phyloP scores from a whole-genome alignment of 768 basidiomycete genomes.

The Russula lepida region DNA sequence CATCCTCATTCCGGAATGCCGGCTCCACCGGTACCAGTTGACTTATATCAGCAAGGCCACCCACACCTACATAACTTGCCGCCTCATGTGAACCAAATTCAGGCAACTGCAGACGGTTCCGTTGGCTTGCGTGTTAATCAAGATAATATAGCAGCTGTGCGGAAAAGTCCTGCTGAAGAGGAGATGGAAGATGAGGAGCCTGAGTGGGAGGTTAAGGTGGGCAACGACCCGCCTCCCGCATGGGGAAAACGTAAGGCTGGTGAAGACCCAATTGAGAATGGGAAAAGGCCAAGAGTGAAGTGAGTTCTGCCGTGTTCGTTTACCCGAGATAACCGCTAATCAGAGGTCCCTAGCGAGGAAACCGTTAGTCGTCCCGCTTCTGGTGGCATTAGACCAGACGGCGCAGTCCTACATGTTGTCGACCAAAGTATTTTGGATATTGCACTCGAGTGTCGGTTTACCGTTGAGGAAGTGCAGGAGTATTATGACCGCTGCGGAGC shows the following conservation, averaged over 20 bases:
- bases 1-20: slow-evolving; percentile 10
- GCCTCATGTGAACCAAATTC: slow-evolving; percentile 10
- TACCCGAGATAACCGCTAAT: not conserved
- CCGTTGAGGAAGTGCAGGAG: slow-evolving; percentile 67
- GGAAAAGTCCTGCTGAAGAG: slow-evolving; percentile 48
- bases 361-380: not conserved
- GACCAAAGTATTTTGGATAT: slow-evolving; percentile 60
- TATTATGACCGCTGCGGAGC: slow-evolving; percentile 70
- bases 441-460: slow-evolving; percentile 61
- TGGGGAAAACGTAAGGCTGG: slow-evolving; percentile 57
- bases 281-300: slow-evolving; percentile 40
- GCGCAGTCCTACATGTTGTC: slow-evolving; percentile 44
- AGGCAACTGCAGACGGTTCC: slow-evolving; percentile 19
- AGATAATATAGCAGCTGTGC: slow-evolving; percentile 25
- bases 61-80: slow-evolving; percentile 10
- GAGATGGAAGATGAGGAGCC: slow-evolving; percentile 58
- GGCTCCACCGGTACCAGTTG: slow-evolving; percentile 12
- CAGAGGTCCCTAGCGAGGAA: not conserved
- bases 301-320: slow-evolving; percentile 24
- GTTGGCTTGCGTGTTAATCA: slow-evolving; percentile 21
- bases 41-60: slow-evolving; percentile 15
- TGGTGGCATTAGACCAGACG: slow-evolving; percentile 2
- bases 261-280: slow-evolving; percentile 29
- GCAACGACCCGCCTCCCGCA: slow-evolving; percentile 50
- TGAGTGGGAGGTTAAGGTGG: slow-evolving; percentile 62